phyloP scores from a whole-genome alignment of 352 stramenopile species.

The Thraustotheca clavata region DNA sequence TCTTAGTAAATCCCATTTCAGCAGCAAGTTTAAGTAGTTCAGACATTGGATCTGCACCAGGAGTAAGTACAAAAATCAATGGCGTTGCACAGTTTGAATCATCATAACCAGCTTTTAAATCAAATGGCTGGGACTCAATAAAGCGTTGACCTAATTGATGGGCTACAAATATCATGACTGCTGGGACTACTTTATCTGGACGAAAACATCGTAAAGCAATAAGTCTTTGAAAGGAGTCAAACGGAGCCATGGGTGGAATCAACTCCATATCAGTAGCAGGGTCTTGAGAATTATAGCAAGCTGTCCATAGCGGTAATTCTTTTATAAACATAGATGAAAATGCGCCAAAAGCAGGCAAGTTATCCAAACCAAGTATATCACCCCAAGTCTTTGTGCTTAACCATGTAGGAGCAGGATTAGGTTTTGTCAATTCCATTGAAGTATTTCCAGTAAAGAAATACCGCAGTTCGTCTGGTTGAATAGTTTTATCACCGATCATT shows the following conservation, averaged over 20 bases:
- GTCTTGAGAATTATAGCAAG: slow-evolving; percentile 80
- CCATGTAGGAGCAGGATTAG: slow-evolving; percentile 65
- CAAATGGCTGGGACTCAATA: slow-evolving; percentile 90
- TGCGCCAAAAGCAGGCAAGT: slow-evolving; percentile 36
- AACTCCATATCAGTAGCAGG: slow-evolving; percentile 55
- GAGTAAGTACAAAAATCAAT: slow-evolving; percentile 93
- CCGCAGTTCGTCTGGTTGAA: slow-evolving; percentile 69
- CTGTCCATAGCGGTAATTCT: slow-evolving; percentile 53
- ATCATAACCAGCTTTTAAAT: slow-evolving; percentile 87
- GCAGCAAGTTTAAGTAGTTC: slow-evolving; percentile 89
- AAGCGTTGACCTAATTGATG: slow-evolving; percentile 85
- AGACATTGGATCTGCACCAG: slow-evolving; percentile 91
- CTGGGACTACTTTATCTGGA: slow-evolving; percentile 89
- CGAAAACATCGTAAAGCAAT: slow-evolving; percentile 87
- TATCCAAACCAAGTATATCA: slow-evolving; percentile 73
- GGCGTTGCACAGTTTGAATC: slow-evolving; percentile 92
- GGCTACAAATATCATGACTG: slow-evolving; percentile 87
- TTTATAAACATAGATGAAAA: slow-evolving; percentile 46
- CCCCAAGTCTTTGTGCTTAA: slow-evolving; percentile 86
- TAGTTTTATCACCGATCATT: slow-evolving; percentile 63
- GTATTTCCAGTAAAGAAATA: slow-evolving; percentile 92
- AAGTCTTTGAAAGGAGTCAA: slow-evolving; percentile 87
- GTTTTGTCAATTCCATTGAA: slow-evolving; percentile 80
- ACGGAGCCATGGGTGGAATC: slow-evolving; percentile 37
- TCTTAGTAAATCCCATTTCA: slow-evolving; percentile 87